A percentile compares a stretch with the other conserved stretches of the same genome.
These are phyloP conservation scores for Aspergillus piperis DNA, from an alignment of 2,329 filamentous ascomycete species.

Conservation along the genomic window DNA sequence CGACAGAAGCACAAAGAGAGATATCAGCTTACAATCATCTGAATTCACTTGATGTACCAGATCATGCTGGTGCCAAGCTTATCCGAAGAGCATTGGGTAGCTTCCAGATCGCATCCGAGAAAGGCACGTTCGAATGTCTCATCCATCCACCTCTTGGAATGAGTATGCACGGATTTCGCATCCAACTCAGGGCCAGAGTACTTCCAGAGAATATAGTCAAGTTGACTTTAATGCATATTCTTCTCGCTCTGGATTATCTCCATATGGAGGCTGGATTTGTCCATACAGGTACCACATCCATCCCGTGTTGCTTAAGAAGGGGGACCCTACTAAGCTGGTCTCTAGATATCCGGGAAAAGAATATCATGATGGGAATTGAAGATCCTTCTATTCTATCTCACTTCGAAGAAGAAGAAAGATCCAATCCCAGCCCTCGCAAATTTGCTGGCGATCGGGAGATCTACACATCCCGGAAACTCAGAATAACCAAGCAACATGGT, in stretches of 20 bases:
- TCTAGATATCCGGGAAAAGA: conserved; percentile 9
- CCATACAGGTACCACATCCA: neutral
- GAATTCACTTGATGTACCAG: neutral
- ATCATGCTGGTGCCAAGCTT: conserved; percentile 4
- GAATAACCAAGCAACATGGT: conserved; percentile 24
- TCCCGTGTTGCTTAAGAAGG: neutral
- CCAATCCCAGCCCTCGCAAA: conserved; percentile 26
- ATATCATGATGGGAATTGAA: conserved; percentile 10
- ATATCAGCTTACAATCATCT: neutral
- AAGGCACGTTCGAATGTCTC: conserved; percentile 4
- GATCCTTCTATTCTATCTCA: conserved; percentile 3
- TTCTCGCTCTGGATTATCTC: conserved; percentile 10
- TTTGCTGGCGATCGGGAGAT: conserved; percentile 24
- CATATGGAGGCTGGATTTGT: conserved; percentile 8
- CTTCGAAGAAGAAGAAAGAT: conserved; percentile 10
- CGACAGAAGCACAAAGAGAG: conserved; percentile 3
- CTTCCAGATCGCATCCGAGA: conserved; percentile 2
- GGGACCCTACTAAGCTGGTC: neutral
- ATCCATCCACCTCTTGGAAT: conserved; percentile 7
- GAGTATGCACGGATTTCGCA: conserved; percentile 4
- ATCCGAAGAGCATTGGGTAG: neutral
- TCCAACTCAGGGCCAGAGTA: neutral
- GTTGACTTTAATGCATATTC: neutral
- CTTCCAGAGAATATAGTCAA: conserved; percentile 1
- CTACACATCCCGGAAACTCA: conserved; percentile 28